Conservation (phyloP, 768 basidiomycete species). For the Mycena pura region DNA sequence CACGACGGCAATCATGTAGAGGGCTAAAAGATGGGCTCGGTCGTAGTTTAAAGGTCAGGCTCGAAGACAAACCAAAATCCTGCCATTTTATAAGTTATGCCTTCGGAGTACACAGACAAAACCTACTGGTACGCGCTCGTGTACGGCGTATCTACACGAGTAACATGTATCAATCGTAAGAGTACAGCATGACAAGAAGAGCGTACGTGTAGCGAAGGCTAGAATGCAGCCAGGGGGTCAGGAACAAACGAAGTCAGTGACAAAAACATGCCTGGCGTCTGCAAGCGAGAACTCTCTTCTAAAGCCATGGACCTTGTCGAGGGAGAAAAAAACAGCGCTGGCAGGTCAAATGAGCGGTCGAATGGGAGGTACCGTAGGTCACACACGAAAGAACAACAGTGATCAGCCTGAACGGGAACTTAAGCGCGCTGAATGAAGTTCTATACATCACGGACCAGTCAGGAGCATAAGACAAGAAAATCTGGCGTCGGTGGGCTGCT, state of each 20-base stretch:
- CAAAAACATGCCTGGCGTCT: constrained; percentile 70
- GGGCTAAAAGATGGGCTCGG: constrained; percentile 33
- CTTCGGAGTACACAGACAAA: constrained; percentile 14
- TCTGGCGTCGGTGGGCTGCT: constrained; percentile 42
- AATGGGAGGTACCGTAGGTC: background rate
- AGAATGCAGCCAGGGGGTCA: constrained; percentile 47
- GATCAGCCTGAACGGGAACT: constrained; percentile 63
- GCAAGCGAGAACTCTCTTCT: constrained; percentile 78
- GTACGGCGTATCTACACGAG: constrained; percentile 62
- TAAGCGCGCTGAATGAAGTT: background rate
- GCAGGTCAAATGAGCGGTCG: background rate
- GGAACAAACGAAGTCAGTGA: constrained; percentile 4
- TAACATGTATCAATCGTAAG: background rate
- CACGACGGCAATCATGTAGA: constrained; percentile 61
- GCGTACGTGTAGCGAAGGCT: constrained; percentile 26
- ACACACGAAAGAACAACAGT: constrained; percentile 73
- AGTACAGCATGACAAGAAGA: background rate
- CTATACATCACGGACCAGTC: constrained; percentile 61
- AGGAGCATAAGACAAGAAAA: constrained; percentile 71
- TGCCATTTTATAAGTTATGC: background rate
- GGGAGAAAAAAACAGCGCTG: constrained; percentile 67
- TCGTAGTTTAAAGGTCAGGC: too few relatives aligned
- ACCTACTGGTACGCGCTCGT: constrained; percentile 81
- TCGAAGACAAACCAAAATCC: constrained; percentile 14
- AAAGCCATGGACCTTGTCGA: constrained; percentile 75